Evolutionary conservation across 192 early-diverging fungal genomes (phyloP), one percentile per base, ranked within the genome.

Genomic region (Coemansia sp.): DNA sequence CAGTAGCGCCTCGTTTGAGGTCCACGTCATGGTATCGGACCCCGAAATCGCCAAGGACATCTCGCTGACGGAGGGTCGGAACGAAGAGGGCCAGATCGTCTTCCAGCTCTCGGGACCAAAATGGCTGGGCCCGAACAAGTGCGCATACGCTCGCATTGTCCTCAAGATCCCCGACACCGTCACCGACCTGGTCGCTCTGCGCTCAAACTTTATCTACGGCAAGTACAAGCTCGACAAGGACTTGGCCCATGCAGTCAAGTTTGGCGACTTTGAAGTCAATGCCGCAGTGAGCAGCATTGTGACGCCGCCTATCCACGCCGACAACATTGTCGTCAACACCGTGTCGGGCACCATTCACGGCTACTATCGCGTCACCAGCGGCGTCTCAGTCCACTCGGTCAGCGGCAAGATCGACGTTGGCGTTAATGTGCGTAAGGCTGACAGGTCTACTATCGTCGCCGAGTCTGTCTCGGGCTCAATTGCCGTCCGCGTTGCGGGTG

Each of bases 91-190:
- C 57, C 19, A 46, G 24, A 62, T 83, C 31, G 22, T 38, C 37
- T 74, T 83, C 57, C 46, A 60, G 58, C 69, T 83, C 45, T 43
- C 71, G 49, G 80, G 80, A 32, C 80, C 80, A 58, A 83, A 77
- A 57, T 68, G 68, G 65, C 64, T 77, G 59, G 59, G 61, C 54
- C 64, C 45, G 39, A 60, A 51, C 62, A 65, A 83, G 35, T 83
- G 80, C 42, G 76, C 76, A 7, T 74, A 73, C 27, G 80, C 80
- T 40, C 67, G 38, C 42, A 62, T 83, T 40, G 65, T 68, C 31
- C 65, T 83, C 42, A 56, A 43, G 53, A 67, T 77, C 35, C 80
- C 80, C 32, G 36, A 73, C 46, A 41, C 70, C 29, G 36, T 61
- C 17, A 67, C 68, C 17, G 54, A 60, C 35, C 59, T 83, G 10